phyloP scores from a whole-genome alignment of 2,329 filamentous ascomycete genomes.

The Fusarium brevicatenulatum region DNA sequence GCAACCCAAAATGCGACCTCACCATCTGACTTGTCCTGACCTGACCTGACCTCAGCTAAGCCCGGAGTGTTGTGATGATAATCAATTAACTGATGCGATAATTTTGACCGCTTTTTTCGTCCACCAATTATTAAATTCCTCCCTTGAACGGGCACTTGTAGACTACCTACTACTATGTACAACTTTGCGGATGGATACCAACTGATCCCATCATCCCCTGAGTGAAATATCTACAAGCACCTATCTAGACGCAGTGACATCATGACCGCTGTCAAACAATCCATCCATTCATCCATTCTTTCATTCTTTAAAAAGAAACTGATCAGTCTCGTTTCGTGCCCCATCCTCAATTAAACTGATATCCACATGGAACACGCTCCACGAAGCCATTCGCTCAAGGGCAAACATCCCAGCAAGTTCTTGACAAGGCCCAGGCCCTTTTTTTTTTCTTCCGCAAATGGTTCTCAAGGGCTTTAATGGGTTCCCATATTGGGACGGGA shows the following conservation, averaged over 20 bases:
- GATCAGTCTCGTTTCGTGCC: slow-evolving; percentile 20
- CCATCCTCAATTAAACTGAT: slow-evolving; percentile 35
- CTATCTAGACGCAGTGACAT: slow-evolving; percentile 18
- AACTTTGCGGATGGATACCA: neutral
- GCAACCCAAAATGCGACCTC: slow-evolving; percentile 32
- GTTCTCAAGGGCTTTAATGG: slow-evolving; percentile 16
- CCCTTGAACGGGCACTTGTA: too few species aligned
- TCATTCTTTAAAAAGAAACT: slow-evolving; percentile 23
- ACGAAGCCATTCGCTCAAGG: slow-evolving; percentile 26
- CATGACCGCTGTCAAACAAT: slow-evolving; percentile 15
- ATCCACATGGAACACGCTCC: slow-evolving; percentile 38
- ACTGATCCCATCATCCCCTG: slow-evolving; percentile 4
- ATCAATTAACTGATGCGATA: neutral
- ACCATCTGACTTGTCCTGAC: neutral
- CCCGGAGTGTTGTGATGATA: neutral
- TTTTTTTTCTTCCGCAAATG: slow-evolving; percentile 3
- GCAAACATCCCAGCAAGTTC: slow-evolving; percentile 3
- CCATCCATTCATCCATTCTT: neutral
- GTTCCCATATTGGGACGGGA: slow-evolving; percentile 9
- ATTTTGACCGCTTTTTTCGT: slow-evolving; percentile 29
- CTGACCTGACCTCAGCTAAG: neutral
- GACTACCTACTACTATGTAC: neutral
- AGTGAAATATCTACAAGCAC: neutral
- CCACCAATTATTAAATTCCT: neutral
- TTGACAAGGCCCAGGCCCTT: neutral